Evolutionary conservation across 768 basidiomycete species (phyloP), one percentile per base, ranked within the genome.

Genomic region (Boletus sensibilis): DNA sequence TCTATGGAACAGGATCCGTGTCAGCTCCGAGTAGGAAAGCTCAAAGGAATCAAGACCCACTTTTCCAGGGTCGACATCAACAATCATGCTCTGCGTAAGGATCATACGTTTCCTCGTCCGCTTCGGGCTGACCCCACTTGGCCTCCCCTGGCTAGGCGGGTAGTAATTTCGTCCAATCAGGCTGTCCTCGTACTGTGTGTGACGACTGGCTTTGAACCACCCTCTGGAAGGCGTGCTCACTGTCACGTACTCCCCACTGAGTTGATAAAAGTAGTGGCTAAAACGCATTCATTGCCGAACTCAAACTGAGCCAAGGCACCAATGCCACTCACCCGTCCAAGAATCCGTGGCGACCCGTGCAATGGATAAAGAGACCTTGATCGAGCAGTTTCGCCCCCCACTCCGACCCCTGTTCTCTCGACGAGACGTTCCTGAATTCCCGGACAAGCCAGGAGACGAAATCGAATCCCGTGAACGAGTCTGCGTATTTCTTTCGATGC

Each of bases 401-500:
- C 58, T 94, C 90, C 18, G 82, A 74, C 0, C 82, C 96, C 62
- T 94, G 89, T 27, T 87, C 84, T 50, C 92, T 78, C 16, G 88
- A 90, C 1, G 88, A 86, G 8, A 97, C 84, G 67, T 98, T 95
- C 31, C 86, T 82, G 66, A 94, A 98, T 70, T 94, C 90, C 33
- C 90, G 82, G n/a, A 91, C 83, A 20, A 97, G 75, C 95, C 95
- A 98, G 1, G 87, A 88, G 23, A 94, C 90, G 62, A 98, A 85
- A 40, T 94, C 92, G 59, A 84, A 86, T 1, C 95, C 95, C 11
- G 86, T 92, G 69, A 98, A 98, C 5, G 89, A 86, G 59, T 94
- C 88, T 4, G 83, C 80, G 65, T 93, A 92, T 37, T 79, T 80
- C 18, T 71, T 76, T 13, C 80, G 77, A 68, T 94, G 90, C 93